Conservation (phyloP, 1,139 yeast genomes). For the Geotrichum candidum region DNA sequence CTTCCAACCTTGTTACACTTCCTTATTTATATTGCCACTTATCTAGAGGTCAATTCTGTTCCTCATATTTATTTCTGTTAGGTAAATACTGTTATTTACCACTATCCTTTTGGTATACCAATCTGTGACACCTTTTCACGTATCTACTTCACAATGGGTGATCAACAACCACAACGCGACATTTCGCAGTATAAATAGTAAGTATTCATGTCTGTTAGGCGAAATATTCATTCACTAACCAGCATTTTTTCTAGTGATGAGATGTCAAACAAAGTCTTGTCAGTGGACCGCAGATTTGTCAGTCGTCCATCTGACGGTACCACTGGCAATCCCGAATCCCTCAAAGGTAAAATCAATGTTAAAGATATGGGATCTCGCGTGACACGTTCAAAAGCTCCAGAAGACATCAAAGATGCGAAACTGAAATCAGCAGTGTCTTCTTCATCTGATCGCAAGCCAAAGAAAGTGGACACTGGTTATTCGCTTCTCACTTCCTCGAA, state of each 20-base stretch:
- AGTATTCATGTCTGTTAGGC: background rate
- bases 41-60: background rate
- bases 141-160: conserved; percentile 19
- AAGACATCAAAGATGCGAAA: conserved; percentile 13
- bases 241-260: conserved; percentile 24
- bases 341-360: conserved; percentile 58
- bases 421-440: conserved; percentile 12
- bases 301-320: conserved; percentile 43
- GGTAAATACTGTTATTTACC: background rate
- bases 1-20: background rate
- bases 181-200: conserved; percentile 30
- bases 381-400: conserved; percentile 25
- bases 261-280: conserved; percentile 68
- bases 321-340: conserved; percentile 59
- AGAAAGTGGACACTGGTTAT: conserved; percentile 1
- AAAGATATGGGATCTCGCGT: conserved; percentile 65
- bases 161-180: conserved; percentile 18
- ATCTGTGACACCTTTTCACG: background rate
- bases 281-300: conserved; percentile 49
- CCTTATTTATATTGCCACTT: background rate
- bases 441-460: background rate
- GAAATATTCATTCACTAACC: conserved; percentile 1
- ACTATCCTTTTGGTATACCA: background rate
- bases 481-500: background rate
- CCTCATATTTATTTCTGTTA: background rate